These are phyloP conservation scores for Petasospora rhodanensis DNA, from an alignment of 1,139 yeast species.

Conservation along the genomic window DNA sequence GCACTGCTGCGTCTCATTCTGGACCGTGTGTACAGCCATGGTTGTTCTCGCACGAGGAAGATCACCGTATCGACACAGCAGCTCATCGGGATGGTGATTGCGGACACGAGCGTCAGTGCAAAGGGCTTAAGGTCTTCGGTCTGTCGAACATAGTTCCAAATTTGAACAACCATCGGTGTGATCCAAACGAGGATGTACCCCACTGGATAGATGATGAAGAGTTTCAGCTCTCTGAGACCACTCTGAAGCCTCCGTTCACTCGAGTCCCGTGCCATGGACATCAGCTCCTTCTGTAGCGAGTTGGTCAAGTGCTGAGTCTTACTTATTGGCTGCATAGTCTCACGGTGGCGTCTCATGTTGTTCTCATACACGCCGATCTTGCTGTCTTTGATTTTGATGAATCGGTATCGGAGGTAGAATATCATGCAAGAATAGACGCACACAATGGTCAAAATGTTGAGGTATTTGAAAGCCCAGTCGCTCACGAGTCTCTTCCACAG, in stretches of 20 bases:
- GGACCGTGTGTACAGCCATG: no score
- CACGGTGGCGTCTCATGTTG: no score
- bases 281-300: conserved; percentile 18
- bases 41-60: conserved; percentile 21
- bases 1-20: no score
- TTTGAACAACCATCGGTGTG: conserved; percentile 14
- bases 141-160: conserved; percentile 5
- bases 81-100: conserved; percentile 17
- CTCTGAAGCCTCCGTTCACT: conserved; percentile 9
- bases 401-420: conserved; percentile 13
- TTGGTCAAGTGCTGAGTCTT: conserved; percentile 6
- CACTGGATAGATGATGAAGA: conserved; percentile 20
- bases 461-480: conserved; percentile 16
- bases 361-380: conserved; percentile 11
- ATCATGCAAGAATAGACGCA: conserved; percentile 17
- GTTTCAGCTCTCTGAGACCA: conserved; percentile 17
- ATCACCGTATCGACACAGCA: conserved; percentile 19
- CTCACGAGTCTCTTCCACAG: conserved; percentile 21
- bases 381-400: conserved; percentile 9
- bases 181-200: conserved; percentile 22
- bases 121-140: conserved; percentile 4
- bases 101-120: conserved; percentile 10
- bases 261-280: conserved; percentile 11
- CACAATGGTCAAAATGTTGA: conserved; percentile 16
- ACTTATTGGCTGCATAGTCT: no score